Base-by-base conservation (phyloP, 1,139 yeast genomes). In the Debaryomyces sp. region DNA sequence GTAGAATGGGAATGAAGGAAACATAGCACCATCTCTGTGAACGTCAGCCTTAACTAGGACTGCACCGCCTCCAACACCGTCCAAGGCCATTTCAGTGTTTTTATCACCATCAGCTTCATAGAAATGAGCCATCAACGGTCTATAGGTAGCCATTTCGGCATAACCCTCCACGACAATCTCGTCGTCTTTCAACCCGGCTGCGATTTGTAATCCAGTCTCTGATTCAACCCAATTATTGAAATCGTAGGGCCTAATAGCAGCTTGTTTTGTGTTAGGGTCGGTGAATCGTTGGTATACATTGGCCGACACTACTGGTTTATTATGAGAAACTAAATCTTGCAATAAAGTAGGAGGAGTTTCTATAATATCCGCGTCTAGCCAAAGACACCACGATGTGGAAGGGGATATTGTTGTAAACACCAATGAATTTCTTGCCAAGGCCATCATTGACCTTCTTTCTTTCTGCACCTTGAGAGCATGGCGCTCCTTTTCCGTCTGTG, bases 1-100 rank as follows among this genome's bases (percentile, higher is more conserved):
- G 68, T 94, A 92, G 75, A 94, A 94, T 52, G 99, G 95, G 82
- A 94, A 94, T 36, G 96, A 89, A 17, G 99, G 99, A 81, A 94
- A 94, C 97, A 92, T 92, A 49, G 98, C 98, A 46, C 99, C 99
- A 66, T 94, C 99, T 66, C 99, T 81, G 70, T 94, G 99, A 49
- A 94, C 99, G 58, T 91, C 97, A 8, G 98, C 96, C 66, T 92
- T 90, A 32, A 94, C 99, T 70, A 94, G 68, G 33, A 96, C 85
- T 39, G 97, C 96, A 27, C 98, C 96, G 51, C 94, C 98, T 48
- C 99, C 99, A 50, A 94, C 98, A 66, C 99, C 99, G 67, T 94
- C 99, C 52, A 94, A 77, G 35, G 83, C 81, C 87, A 92, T 86
- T 63, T 83, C 87, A 4, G 84, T 78, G 52, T 77, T 73, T 12